A percentile compares a stretch with the other conserved stretches of the same genome.
These are phyloP conservation scores for Sisymbrium irio DNA, from an alignment of 345 rosid species.

Conservation along the genomic window DNA sequence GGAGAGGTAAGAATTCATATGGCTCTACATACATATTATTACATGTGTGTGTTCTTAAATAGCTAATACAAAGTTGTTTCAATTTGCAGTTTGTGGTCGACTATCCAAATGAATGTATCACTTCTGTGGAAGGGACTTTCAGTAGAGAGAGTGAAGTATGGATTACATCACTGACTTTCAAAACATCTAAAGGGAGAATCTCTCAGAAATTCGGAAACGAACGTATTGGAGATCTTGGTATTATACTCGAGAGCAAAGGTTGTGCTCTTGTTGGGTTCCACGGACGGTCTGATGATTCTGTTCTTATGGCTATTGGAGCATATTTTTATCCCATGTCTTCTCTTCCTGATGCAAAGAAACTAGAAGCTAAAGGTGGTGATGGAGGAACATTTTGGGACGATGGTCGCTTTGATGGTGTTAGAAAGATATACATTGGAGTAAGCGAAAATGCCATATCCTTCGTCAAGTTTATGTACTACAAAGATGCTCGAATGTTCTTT, in stretches of 20 bases:
- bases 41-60: not conserved
- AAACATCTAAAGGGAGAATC: conserved; percentile 8
- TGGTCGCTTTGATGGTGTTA: not conserved
- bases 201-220: conserved; percentile 5
- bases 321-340: not conserved
- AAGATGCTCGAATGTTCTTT: not conserved
- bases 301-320: conserved; percentile 2
- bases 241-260: not conserved
- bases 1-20: not conserved
- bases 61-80: not conserved
- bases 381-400: not conserved
- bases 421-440: not conserved
- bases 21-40: not conserved
- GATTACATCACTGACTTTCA: not conserved
- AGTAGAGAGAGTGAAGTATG: not conserved
- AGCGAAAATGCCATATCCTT: not conserved
- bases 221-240: not conserved
- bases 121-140: not conserved
- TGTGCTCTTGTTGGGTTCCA: conserved; percentile 16
- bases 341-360: not conserved
- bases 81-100: conserved; percentile 9
- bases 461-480: conserved; percentile 14
- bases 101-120: conserved; percentile 20
- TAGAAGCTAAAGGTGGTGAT: not conserved
- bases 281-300: not conserved